Conservation (phyloP, 108 stramenopile species). For the Cyclotella cryptica region DNA sequence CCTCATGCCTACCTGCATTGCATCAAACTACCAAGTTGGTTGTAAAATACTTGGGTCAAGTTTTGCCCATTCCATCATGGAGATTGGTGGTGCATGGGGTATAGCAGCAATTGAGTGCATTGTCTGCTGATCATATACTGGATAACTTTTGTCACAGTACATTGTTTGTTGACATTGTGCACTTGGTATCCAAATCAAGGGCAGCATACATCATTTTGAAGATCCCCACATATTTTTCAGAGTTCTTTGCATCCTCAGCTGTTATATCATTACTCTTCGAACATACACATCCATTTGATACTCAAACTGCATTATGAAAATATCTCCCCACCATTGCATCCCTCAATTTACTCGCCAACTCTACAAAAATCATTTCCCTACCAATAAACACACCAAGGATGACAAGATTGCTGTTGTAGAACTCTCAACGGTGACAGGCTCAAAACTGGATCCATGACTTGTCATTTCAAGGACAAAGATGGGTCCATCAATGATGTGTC, state of each 20-base stretch:
- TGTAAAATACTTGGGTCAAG: constrained; percentile 61
- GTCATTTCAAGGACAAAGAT: constrained; percentile 75
- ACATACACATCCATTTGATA: constrained; percentile 51
- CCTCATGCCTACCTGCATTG: constrained; percentile 61
- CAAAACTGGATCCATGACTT: constrained; percentile 47
- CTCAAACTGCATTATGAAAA: constrained; percentile 56
- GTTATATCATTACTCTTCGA: background rate
- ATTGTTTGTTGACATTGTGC: constrained; percentile 49
- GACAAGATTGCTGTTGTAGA: constrained; percentile 49
- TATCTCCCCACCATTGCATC: constrained; percentile 62
- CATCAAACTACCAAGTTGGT: constrained; percentile 41
- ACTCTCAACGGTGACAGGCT: constrained; percentile 32
- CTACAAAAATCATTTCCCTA: constrained; percentile 35
- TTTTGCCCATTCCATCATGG: constrained; percentile 47
- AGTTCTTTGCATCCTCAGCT: background rate
- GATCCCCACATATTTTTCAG: constrained; percentile 23
- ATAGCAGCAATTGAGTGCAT: constrained; percentile 57
- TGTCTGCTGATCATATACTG: constrained; percentile 54
- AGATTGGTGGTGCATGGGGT: constrained; percentile 46
- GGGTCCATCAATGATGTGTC: constrained; percentile 62
- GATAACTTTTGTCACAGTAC: constrained; percentile 57
- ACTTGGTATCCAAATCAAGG: constrained; percentile 41
- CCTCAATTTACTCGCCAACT: constrained; percentile 48
- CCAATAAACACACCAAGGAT: constrained; percentile 55
- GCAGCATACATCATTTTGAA: constrained; percentile 55